A percentile compares a stretch with the other conserved stretches of the same genome.
These are phyloP conservation scores for Chaetomium fimeti DNA, from an alignment of 495 filamentous ascomycete genomes.

Conservation along the genomic window DNA sequence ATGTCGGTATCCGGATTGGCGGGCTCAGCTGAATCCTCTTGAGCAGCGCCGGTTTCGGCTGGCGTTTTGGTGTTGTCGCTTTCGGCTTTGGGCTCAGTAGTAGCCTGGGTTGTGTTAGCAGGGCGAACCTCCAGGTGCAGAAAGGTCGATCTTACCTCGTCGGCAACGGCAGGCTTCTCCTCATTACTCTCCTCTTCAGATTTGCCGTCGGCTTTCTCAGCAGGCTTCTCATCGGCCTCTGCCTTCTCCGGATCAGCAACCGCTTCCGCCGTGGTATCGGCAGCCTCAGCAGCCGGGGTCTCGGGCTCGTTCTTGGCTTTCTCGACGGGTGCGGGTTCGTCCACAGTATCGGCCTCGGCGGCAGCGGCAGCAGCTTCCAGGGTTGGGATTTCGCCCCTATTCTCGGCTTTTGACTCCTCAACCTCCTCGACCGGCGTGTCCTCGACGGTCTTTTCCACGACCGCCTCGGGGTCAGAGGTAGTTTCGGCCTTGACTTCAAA, in stretches of 20 bases:
- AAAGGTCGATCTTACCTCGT: background rate
- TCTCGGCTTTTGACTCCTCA: slow-evolving; percentile 16
- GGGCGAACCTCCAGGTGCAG: background rate
- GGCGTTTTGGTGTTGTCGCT: background rate
- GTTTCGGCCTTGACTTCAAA: slow-evolving; percentile 20
- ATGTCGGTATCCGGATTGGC: slow-evolving; percentile 15
- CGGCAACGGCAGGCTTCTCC: slow-evolving; percentile 2
- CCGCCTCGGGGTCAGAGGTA: background rate
- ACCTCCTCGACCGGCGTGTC: background rate
- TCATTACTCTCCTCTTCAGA: slow-evolving; percentile 6
- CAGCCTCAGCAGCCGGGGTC: background rate
- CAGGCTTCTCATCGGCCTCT: slow-evolving; percentile 6
- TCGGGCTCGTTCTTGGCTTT: slow-evolving; percentile 23
- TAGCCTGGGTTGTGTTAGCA: background rate
- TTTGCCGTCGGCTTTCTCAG: background rate
- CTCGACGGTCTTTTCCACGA: slow-evolving; percentile 17
- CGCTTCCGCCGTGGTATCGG: background rate
- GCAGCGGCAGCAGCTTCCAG: slow-evolving; percentile 16
- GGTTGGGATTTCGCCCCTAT: slow-evolving; percentile 11
- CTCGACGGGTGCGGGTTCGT: slow-evolving; percentile 22
- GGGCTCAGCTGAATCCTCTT: background rate
- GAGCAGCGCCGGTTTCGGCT: background rate
- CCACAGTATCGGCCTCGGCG: slow-evolving; percentile 15
- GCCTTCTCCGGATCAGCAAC: background rate
- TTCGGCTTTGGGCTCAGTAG: slow-evolving; percentile 2